Evolutionary conservation across 257 asterid species (phyloP).

Genomic region (Solanum pimpinellifolium): DNA sequence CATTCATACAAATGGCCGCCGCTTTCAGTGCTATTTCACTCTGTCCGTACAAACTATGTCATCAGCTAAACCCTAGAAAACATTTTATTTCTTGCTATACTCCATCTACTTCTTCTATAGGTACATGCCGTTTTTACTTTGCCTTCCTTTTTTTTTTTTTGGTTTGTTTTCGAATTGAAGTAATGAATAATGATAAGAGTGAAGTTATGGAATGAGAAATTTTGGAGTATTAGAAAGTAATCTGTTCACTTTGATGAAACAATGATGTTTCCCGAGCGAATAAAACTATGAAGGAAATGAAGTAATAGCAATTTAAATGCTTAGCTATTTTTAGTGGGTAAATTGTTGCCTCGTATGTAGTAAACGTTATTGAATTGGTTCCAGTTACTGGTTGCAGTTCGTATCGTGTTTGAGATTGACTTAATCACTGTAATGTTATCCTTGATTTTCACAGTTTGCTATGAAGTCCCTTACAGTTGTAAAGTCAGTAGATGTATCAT

Average conservation of each 20-base stretch:
- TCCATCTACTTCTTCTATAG: not conserved
- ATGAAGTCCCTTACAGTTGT: not conserved
- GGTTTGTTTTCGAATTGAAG: not conserved
- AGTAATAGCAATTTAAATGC: not conserved
- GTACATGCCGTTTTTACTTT: not conserved
- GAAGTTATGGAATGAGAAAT: not conserved
- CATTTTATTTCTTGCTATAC: conserved; percentile 2
- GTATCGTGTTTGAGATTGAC: not conserved
- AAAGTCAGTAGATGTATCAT: not conserved
- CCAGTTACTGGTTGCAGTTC: not conserved
- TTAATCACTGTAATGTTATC: not conserved
- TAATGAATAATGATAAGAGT: not conserved
- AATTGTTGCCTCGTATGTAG: not conserved
- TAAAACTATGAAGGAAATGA: not conserved
- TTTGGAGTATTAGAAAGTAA: not conserved
- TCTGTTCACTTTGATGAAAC: not conserved
- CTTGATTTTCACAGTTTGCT: not conserved
- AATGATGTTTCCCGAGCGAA: not conserved
- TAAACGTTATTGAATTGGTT: not conserved
- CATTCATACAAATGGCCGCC: not conserved
- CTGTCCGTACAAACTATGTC: conserved; percentile 9
- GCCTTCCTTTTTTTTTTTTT: not conserved
- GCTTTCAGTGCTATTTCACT: conserved; percentile 6
- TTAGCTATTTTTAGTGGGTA: not conserved
- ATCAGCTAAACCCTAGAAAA: not conserved